Percentiles rank a stretch among this genome's conserved stretches.
Evolutionary conservation across 805 yeast genomes (phyloP).

Genomic region (Candida ipomoeae): DNA sequence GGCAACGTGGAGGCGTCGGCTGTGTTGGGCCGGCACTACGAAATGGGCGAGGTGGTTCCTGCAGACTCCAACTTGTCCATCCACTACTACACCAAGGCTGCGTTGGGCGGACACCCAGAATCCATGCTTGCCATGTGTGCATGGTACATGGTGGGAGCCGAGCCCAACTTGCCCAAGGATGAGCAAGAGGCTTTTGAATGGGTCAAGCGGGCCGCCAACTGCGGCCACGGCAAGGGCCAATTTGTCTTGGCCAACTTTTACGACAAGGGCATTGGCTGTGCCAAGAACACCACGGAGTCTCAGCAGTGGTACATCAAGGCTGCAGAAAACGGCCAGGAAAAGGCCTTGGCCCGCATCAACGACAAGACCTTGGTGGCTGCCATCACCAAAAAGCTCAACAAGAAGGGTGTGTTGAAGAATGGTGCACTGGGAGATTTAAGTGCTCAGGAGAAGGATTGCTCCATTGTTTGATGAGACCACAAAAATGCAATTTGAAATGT

Average conservation of each 20-base stretch:
- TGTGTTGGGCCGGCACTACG: slow-evolving; percentile 78
- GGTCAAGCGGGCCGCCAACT: slow-evolving; percentile 83
- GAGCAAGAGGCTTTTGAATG: slow-evolving; percentile 88
- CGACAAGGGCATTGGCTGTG: slow-evolving; percentile 86
- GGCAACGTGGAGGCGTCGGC: slow-evolving; percentile 82
- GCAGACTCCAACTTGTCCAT: slow-evolving; percentile 80
- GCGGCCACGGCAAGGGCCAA: slow-evolving; percentile 78
- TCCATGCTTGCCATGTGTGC: slow-evolving; percentile 95
- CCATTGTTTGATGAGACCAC: slow-evolving; percentile 30
- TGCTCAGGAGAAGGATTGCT: slow-evolving; percentile 41
- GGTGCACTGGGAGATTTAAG: slow-evolving; percentile 1
- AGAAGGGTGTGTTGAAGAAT: not conserved
- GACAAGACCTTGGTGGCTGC: slow-evolving; percentile 30
- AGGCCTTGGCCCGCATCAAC: slow-evolving; percentile 30
- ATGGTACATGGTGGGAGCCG: slow-evolving; percentile 92
- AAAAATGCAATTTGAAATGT: too few species aligned
- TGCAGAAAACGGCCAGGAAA: slow-evolving; percentile 50
- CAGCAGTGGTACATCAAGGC: slow-evolving; percentile 75
- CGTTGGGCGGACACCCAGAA: slow-evolving; percentile 78
- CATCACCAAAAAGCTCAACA: slow-evolving; percentile 28
- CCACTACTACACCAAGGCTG: slow-evolving; percentile 90
- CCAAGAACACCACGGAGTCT: slow-evolving; percentile 51
- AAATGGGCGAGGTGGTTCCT: slow-evolving; percentile 69
- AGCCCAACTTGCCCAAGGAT: slow-evolving; percentile 73
- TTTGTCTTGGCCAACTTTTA: slow-evolving; percentile 77